phyloP scores from a whole-genome alignment of 306 rosid genomes.

The Prinsepia uniflora region DNA sequence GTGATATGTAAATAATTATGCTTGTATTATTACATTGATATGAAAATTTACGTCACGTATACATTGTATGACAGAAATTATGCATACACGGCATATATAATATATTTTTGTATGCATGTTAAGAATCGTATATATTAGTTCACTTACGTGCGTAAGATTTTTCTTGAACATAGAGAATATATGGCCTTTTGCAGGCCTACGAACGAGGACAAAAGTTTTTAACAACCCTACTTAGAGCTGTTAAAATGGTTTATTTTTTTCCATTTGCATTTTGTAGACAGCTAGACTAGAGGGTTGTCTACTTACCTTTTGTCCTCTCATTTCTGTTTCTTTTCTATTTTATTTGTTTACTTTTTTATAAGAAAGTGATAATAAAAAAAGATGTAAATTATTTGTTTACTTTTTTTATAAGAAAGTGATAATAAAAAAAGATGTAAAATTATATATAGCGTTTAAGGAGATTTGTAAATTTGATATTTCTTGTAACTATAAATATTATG shows the following conservation, averaged over 20 bases:
- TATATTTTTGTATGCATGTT: neutral
- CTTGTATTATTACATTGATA: no score
- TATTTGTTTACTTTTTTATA: neutral
- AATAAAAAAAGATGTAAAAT: no score
- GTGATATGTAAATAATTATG: no score
- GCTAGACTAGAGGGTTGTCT: neutral
- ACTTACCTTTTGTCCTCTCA: conserved; percentile 12
- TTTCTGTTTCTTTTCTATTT: conserved; percentile 5
- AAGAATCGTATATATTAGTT: neutral
- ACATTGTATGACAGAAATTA: neutral
- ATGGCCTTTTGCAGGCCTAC: conserved; percentile 7
- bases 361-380: no score
- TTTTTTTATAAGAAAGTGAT: no score
- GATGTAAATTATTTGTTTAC: no score
- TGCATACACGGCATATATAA: neutral
- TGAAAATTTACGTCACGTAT: neutral
- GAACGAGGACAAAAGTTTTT: neutral
- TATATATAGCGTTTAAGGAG: no score
- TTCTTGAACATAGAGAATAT: neutral
- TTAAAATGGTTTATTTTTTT: neutral
- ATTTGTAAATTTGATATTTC: no score
- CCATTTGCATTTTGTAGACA: neutral
- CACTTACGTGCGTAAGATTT: neutral
- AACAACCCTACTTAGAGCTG: neutral
- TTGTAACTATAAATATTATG: no score